Percentiles rank a stretch among this genome's conserved stretches.
Evolutionary conservation across 805 yeast genomes (phyloP).

Genomic region (Candida methanosorbosa): DNA sequence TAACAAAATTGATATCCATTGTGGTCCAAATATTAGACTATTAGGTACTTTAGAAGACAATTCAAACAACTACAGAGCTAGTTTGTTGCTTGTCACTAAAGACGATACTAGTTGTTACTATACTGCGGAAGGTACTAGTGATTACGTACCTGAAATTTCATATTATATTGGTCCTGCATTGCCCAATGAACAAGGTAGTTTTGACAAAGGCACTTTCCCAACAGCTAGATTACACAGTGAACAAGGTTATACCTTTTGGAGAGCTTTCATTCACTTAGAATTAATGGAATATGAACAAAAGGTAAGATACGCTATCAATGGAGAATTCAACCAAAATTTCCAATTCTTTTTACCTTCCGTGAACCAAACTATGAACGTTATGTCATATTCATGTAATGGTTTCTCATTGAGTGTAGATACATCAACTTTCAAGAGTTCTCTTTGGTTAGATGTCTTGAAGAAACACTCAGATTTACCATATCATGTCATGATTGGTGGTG

Average conservation of each 20-base stretch:
- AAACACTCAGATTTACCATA: slow-evolving; percentile 55
- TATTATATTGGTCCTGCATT: slow-evolving; percentile 28
- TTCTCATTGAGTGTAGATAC: slow-evolving; percentile 73
- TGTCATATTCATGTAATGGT: slow-evolving; percentile 87
- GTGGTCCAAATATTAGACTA: slow-evolving; percentile 76
- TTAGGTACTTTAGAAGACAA: slow-evolving; percentile 51
- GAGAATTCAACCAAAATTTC: slow-evolving; percentile 28
- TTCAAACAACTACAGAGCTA: slow-evolving; percentile 50
- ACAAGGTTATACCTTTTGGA: slow-evolving; percentile 48
- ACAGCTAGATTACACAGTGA: slow-evolving; percentile 34
- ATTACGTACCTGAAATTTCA: slow-evolving; percentile 20
- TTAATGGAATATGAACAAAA: slow-evolving; percentile 46
- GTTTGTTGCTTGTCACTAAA: slow-evolving; percentile 56
- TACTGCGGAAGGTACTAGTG: slow-evolving; percentile 4
- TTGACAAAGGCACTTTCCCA: slow-evolving; percentile 35
- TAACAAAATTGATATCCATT: slow-evolving; percentile 32
- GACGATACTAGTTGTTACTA: slow-evolving; percentile 1
- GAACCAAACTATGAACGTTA: slow-evolving; percentile 64
- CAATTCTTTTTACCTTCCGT: slow-evolving; percentile 64
- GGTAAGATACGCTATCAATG: slow-evolving; percentile 55
- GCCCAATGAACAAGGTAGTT: slow-evolving; percentile 7
- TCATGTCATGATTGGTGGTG: slow-evolving; percentile 97
- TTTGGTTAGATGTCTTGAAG: slow-evolving; percentile 80
- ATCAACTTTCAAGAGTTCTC: slow-evolving; percentile 53
- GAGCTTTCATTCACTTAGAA: slow-evolving; percentile 49